Evolutionary conservation across 176 grass and related monocot genomes (phyloP), one percentile per base, ranked within the genome.

Genomic region (Thalia dealbata): DNA sequence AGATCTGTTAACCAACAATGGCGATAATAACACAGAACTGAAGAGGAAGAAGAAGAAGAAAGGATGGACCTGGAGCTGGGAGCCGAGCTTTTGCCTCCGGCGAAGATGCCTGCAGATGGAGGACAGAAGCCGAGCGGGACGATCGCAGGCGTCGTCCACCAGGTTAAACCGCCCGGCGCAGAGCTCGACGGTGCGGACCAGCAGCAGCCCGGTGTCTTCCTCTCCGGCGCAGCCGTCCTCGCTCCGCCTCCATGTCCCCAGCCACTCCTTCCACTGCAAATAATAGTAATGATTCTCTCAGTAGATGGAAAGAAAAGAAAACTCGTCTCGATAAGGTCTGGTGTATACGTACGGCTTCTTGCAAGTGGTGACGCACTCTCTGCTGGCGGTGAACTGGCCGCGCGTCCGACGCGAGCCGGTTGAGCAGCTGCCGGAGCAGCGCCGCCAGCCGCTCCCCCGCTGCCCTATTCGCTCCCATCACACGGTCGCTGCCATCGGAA

Each of bases 221-320:
- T 73, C 29, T 1, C 41, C 45, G 45, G n/a, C n/a, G n/a, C n/a
- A 48, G 11, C 11, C 62, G 7, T 24, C 54, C 21, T n/a, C 18
- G 54, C 18, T 58, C 14, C 18, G 15, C 62, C 28, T 32, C 26
- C 76, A 84, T 38, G 72, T 67, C 70, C 78, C 14, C 71, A 97
- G 46, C 95, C 95, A 97, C 64, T 92, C 73, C 3, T 71, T 70
- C 95, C 90, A 97, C 95, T 97, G 52, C 44, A 7, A n/a, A n/a
- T n/a, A n/a, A n/a, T n/a, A n/a, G n/a, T n/a, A n/a, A n/a, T n/a
- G n/a, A n/a, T n/a, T n/a, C n/a, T n/a, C n/a, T n/a, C n/a, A n/a
- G n/a, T n/a, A n/a, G n/a, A n/a, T n/a, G n/a, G n/a, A n/a, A n/a
- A n/a, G n/a, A n/a, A n/a, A n/a, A n/a, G n/a, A n/a, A n/a, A n/a